phyloP scores from a whole-genome alignment of 495 filamentous ascomycete species.

The Daldinia childiae region DNA sequence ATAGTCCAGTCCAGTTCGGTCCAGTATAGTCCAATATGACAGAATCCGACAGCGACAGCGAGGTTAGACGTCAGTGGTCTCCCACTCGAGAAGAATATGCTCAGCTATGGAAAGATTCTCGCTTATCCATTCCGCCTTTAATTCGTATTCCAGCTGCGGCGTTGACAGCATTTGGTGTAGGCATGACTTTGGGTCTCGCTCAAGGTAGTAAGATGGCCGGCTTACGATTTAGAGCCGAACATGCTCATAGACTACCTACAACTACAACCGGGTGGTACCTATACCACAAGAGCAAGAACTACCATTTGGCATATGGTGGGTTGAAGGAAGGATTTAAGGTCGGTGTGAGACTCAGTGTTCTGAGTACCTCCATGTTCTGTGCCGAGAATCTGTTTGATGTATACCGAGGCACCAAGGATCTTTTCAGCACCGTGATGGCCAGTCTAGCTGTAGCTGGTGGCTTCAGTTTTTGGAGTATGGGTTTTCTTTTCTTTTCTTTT shows the following conservation, averaged over 20 bases:
- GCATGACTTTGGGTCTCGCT: slow-evolving; percentile 72
- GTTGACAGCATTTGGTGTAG: slow-evolving; percentile 67
- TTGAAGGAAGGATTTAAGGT: slow-evolving; percentile 79
- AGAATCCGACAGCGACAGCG: slow-evolving; percentile 8
- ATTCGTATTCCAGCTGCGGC: slow-evolving; percentile 71
- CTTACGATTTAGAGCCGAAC: slow-evolving; percentile 90
- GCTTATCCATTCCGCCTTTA: slow-evolving; percentile 67
- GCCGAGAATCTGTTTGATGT: slow-evolving; percentile 88
- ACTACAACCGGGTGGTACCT: slow-evolving; percentile 91
- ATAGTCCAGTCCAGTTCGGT: slow-evolving; percentile 18
- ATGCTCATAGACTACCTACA: slow-evolving; percentile 87
- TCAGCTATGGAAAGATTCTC: slow-evolving; percentile 55
- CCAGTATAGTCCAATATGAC: slow-evolving; percentile 37
- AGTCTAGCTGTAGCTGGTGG: slow-evolving; percentile 82
- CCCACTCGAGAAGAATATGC: slow-evolving; percentile 43
- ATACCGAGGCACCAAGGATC: slow-evolving; percentile 73
- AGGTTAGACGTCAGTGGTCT: slow-evolving; percentile 22
- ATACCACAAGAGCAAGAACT: slow-evolving; percentile 98
- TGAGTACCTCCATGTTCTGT: slow-evolving; percentile 73
- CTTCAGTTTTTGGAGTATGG: slow-evolving; percentile 86
- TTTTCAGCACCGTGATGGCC: slow-evolving; percentile 79
- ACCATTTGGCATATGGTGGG: slow-evolving; percentile 77
- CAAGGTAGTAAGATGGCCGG: slow-evolving; percentile 77
- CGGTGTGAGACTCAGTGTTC: slow-evolving; percentile 72
- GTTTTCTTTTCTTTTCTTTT: slow-evolving; percentile 11